Base-by-base conservation (phyloP, 2,329 filamentous ascomycete genomes). In the Talaromyces pinophilus region DNA sequence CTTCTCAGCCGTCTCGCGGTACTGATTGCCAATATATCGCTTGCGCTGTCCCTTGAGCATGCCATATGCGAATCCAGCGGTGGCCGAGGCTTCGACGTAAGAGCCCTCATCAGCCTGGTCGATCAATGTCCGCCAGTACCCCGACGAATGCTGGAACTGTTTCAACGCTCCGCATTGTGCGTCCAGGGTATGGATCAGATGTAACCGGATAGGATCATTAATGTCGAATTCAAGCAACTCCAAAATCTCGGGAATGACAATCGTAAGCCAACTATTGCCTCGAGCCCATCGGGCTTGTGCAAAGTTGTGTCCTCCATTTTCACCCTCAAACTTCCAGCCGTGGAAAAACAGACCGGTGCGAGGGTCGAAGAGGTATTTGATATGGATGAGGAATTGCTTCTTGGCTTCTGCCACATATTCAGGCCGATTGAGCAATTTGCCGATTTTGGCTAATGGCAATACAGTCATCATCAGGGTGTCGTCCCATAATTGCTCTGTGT, bases 401-500 rank as follows among this genome's bases (percentile, higher is more conserved):
- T 92, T 92, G 11, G 90, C 91, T 78, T 94, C 91, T 50, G 87
- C 89, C 30, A 93, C 82, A 74, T 94, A 94, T 70, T 90, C 85
- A 0, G 89, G 89, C 1, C 90, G 82, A 68, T 86, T 82, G 2
- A 94, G 83, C 3, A 92, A 81, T 65, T 88, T 84, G 0, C 91
- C 91, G 68, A 93, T 93, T 80, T 93, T 93, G 19, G 90, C 90
- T 19, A 93, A 82, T 1, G 91, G 91, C 78, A 93, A 80, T 5
- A 92, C 91, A 0, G 90, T 93, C 91, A 94, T 94, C 91, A 94
- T 93, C 54, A 94, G 82, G 5, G 91, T 94, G 75, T 94, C 91
- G 71, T 93, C 91, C 91, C 91, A 94, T 25, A 93, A 82, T 80
- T 93, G 89, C 75, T 92, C 85, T 68, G 88, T 83, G 77, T 94